Percentiles rank a stretch among this genome's conserved stretches.
These are phyloP conservation scores for Exophiala viscosa DNA, from an alignment of 2,329 filamentous ascomycete species.

Conservation along the genomic window DNA sequence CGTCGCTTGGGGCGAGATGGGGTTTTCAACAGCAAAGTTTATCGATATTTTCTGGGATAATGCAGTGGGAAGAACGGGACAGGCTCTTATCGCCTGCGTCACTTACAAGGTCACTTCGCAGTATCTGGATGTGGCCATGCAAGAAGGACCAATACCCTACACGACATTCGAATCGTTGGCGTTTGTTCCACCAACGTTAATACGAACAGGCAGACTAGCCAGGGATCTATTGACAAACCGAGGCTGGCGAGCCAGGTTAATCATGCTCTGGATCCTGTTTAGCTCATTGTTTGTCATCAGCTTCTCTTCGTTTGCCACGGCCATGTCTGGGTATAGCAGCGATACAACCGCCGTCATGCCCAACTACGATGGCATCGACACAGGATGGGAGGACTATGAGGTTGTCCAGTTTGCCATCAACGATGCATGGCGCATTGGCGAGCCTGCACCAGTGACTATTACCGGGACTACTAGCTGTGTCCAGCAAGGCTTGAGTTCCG, in stretches of 20 bases:
- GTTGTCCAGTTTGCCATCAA: conserved; percentile 20
- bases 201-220: conserved; percentile 30
- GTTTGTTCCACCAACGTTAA: conserved; percentile 31
- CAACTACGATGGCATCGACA: conserved; percentile 23
- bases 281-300: conserved; percentile 33
- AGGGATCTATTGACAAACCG: conserved; percentile 29
- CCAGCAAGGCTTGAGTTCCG: conserved; percentile 2
- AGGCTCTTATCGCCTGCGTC: conserved; percentile 32
- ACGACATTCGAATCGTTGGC: conserved; percentile 34
- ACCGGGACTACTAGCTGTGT: conserved; percentile 9
- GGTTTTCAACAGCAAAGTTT: conserved; percentile 35
- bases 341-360: conserved; percentile 29
- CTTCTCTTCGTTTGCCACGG: conserved; percentile 34
- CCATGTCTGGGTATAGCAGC: conserved; percentile 38
- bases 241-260: conserved; percentile 22
- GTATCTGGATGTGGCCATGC: conserved; percentile 33
- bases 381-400: conserved; percentile 29
- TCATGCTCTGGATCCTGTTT: conserved; percentile 34
- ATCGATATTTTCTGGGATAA: conserved; percentile 38
- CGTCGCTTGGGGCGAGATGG: conserved; percentile 19
- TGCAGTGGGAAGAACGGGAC: conserved; percentile 33
- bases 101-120: conserved; percentile 35
- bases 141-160: conserved; percentile 34
- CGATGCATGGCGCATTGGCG: conserved; percentile 20
- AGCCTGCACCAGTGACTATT: conserved; percentile 11